Evolutionary conservation across 169 alveolate genomes (phyloP), one percentile per base, ranked within the genome.

Genomic region (Eimeria praecox): DNA sequence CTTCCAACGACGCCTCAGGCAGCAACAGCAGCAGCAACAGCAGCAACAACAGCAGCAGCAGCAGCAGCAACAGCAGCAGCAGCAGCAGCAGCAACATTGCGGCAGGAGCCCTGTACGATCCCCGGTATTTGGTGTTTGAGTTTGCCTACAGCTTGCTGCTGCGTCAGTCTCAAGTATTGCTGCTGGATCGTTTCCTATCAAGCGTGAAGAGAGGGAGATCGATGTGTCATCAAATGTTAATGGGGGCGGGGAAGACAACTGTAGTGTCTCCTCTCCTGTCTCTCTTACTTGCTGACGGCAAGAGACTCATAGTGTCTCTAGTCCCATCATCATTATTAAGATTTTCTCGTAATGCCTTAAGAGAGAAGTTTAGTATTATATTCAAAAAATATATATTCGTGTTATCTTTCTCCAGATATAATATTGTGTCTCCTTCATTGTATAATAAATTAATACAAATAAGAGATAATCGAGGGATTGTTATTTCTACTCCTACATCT

Each of bases 241-340:
- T 98, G 99, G 99, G 99, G 59, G 99, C 98, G 12, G 99, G 99
- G 24, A 98, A 98, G 97, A 98, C 99, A 42, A 98, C 99, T 0
- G 99, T 98, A 38, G 97, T 97, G 33, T 95, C 98, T 3, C 98
- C 98, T 18, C 94, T 98, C 66, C 96, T 98, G 90, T 97, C 99
- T 27, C 96, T 98, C 96, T 92, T 98, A 62, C 93, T 98, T 71
- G 98, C 98, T 12, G 98, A 97, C 90, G 98, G 98, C 14, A 62
- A 96, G 62, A 71, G 97, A 90, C 94, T 98, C 66, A 98, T 98
- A 40, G 97, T 96, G 71, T 97, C 96, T 59, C 82, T 92, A 24
- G 96, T 98, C 42, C 99, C 99, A 18, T 98, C 97, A 30, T 97
- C 98, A 10, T 97, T 98, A 27, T 96, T 98, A 82, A 98, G 98